phyloP scores from a whole-genome alignment of 164 flowering plant genomes.

The Cinnamomum micranthum region DNA sequence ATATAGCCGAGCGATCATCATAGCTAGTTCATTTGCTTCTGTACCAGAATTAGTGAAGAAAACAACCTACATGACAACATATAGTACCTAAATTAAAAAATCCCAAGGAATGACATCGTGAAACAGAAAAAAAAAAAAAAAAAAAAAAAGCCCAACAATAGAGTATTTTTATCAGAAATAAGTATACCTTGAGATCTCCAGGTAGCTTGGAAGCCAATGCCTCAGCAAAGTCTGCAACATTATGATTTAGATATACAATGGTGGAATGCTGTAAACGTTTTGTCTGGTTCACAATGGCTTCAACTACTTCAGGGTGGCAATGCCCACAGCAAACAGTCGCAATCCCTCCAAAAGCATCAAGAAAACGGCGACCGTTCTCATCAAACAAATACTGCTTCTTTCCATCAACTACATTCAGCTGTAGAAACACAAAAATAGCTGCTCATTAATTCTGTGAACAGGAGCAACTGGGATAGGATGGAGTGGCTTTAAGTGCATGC shows the following conservation, averaged over 20 bases:
- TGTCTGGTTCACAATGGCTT: constrained; percentile 58
- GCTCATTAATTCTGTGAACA: too few relatives aligned
- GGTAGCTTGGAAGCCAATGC: constrained; percentile 84
- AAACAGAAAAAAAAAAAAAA: constrained; percentile 13
- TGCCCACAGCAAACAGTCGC: constrained; percentile 92
- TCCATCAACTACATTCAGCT: constrained; percentile 86
- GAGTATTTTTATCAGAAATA: not conserved
- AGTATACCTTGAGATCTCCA: constrained; percentile 76
- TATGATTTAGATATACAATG: constrained; percentile 67
- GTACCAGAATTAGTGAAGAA: constrained; percentile 97
- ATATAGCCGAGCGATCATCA: constrained; percentile 84
- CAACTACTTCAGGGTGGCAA: constrained; percentile 87
- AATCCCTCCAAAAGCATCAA: constrained; percentile 93
- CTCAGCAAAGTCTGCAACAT: constrained; percentile 87
- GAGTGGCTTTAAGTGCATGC: too few relatives aligned
- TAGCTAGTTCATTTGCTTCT: constrained; percentile 93
- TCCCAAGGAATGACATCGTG: not conserved
- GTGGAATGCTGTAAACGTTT: constrained; percentile 83
- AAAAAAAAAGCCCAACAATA: not conserved
- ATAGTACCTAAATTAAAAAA: not conserved
- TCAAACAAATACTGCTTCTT: constrained; percentile 95
- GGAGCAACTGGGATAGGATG: too few relatives aligned
- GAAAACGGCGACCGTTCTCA: constrained; percentile 72
- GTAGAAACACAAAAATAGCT: constrained; percentile 5
- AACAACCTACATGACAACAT: constrained; percentile 49